Conservation (phyloP, 305 asterid genomes). For the Fraxinus ornus region DNA sequence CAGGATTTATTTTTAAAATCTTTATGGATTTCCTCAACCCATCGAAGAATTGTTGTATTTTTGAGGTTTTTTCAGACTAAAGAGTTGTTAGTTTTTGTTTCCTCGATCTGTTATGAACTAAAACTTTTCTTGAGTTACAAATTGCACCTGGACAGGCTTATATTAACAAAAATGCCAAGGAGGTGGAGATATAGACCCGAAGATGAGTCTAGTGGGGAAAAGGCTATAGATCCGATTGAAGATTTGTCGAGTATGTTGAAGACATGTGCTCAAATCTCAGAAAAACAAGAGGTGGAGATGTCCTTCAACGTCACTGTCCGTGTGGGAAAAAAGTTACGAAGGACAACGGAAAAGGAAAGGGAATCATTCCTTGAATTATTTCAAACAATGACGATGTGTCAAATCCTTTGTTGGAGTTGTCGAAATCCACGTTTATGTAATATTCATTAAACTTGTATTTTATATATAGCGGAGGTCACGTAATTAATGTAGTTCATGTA, state of each 20-base stretch:
- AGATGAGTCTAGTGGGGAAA: not conserved
- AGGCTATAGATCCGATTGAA: not conserved
- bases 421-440: not conserved
- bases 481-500: not conserved
- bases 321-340: not conserved
- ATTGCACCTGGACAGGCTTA: constrained; percentile 21
- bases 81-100: constrained; percentile 28
- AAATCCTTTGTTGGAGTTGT: not conserved
- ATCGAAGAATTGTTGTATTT: constrained; percentile 19
- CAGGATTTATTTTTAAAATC: not conserved
- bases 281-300: not conserved
- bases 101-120: constrained; percentile 69
- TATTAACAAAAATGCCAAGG: constrained; percentile 30
- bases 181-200: too few relatives aligned
- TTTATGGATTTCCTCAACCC: constrained; percentile 27
- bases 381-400: not conserved
- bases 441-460: not conserved
- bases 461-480: not conserved
- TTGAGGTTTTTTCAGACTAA: constrained; percentile 29
- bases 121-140: constrained; percentile 31
- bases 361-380: not conserved
- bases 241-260: not conserved
- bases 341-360: not conserved
- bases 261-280: not conserved
- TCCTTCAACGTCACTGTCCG: not conserved